Conservation (phyloP, 805 yeast genomes). For the Babjeviella inositovora region DNA sequence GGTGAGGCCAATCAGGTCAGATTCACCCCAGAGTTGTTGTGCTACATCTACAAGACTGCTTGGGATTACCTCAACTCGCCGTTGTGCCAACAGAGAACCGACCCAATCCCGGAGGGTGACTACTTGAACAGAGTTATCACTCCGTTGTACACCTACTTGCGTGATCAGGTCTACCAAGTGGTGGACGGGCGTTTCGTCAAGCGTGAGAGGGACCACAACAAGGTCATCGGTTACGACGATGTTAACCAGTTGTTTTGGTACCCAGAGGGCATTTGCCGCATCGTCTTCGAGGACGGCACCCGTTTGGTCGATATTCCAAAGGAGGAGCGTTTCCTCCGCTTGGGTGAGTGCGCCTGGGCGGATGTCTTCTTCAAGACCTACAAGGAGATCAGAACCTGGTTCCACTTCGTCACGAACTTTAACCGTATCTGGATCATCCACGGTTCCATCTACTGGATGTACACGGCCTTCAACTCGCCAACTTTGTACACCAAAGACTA, state of each 20-base stretch:
- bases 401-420: conserved; percentile 30
- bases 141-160: conserved; percentile 39
- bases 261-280: conserved; percentile 13
- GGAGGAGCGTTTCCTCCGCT: conserved; percentile 11
- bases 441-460: conserved; percentile 32
- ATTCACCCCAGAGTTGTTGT: conserved; percentile 58
- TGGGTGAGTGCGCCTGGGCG: conserved; percentile 21
- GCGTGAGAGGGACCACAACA: conserved; percentile 54
- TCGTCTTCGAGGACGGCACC: conserved; percentile 15
- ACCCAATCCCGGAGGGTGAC: conserved; percentile 7
- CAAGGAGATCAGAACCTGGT: conserved; percentile 30
- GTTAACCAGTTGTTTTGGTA: conserved; percentile 36
- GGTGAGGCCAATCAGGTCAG: conserved; percentile 62
- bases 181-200: conserved; percentile 38
- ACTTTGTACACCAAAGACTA: conserved; percentile 27
- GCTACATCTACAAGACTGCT: conserved; percentile 93
- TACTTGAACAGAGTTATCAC: conserved; percentile 22
- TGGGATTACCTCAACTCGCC: conserved; percentile 20
- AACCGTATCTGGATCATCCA: conserved; percentile 39
- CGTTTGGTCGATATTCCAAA: conserved; percentile 10
- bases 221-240: conserved; percentile 42
- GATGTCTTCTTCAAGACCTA: conserved; percentile 26
- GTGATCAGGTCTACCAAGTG: conserved; percentile 50
- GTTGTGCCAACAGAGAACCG: conserved; percentile 16
- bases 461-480: conserved; percentile 31